Evolutionary conservation across 2,329 filamentous ascomycete species (phyloP), one percentile per base, ranked within the genome.

Genomic region (Clonostachys rhizophaga): DNA sequence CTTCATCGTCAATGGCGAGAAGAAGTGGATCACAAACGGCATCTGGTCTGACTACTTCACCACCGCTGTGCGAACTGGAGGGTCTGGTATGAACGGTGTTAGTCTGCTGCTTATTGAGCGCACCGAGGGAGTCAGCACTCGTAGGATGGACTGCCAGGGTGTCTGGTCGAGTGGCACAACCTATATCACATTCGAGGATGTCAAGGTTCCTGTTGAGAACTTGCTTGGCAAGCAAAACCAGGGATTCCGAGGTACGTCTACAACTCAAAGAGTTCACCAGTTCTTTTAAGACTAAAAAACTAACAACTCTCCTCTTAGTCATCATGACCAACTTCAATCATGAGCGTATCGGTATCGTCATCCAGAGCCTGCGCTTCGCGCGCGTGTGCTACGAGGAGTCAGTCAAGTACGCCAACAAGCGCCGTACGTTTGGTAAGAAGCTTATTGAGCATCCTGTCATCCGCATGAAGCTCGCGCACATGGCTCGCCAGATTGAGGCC

Each of bases 281-380:
- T 30, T 30, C 24, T 10, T 30, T 30, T 24, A 30, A 10, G 9
- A 4, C 24, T 30, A 10, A 9, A 30, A 30, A 10, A 10, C 24
- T 30, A 46, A 62, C 52, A 20, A 9, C 5, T 18, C 6, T 50
- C 3, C 24, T 30, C 24, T 30, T 30, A 81, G 91, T 95, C 64
- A 92, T 99, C 77, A 97, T 97, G 92, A 96, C 90, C 66, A 96
- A 96, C 79, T 96, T 96, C 78, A 97, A 97, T 81, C 94, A 97
- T 78, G 94, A 99, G 75, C 89, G 94, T 53, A 91, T 99, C 58
- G 94, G 94, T 52, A 97, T 99, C 70, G 91, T 97, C 72, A 97
- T 97, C 74, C 94, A 99, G 72, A 95, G 86, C 61, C 69, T 96
- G 54, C 91, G 94, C 61, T 97, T 99, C 81, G 86, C 89, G 40